These are phyloP conservation scores for Herpetomonas tarakana DNA, from an alignment of 208 protist species.

Conservation along the genomic window DNA sequence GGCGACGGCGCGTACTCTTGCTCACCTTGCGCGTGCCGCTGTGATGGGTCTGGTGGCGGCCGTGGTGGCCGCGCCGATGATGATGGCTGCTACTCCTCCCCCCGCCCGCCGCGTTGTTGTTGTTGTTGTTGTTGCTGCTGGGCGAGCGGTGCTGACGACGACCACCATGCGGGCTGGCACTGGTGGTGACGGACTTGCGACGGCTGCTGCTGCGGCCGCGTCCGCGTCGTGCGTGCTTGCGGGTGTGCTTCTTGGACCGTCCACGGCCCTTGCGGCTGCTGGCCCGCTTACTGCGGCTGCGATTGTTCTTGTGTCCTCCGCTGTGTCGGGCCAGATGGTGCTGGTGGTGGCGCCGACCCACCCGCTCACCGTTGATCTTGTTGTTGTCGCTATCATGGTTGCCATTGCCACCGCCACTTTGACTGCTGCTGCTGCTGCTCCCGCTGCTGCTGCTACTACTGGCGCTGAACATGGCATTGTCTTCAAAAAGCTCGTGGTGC, in stretches of 20 bases:
- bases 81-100: slow-evolving; percentile 7
- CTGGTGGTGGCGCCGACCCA: slow-evolving; percentile 11
- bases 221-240: slow-evolving; percentile 5
- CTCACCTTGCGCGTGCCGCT: slow-evolving; percentile 22
- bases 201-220: background rate
- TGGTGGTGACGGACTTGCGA: background rate
- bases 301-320: slow-evolving; percentile 22
- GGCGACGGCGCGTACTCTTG: slow-evolving; percentile 38
- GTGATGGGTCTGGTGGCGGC: background rate
- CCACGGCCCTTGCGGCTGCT: slow-evolving; percentile 7
- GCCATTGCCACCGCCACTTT: slow-evolving; percentile 1
- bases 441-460: slow-evolving; percentile 8
- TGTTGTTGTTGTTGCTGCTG: background rate
- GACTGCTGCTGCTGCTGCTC: background rate
- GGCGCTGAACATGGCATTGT: slow-evolving; percentile 3
- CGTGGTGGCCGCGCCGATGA: slow-evolving; percentile 21
- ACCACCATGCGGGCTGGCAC: background rate
- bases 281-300: slow-evolving; percentile 14
- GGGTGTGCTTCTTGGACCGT: slow-evolving; percentile 8
- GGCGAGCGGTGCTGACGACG: no score
- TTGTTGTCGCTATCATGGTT: slow-evolving; percentile 24
- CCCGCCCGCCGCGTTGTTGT: background rate
- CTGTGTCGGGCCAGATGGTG: slow-evolving; percentile 22
- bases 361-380: slow-evolving; percentile 12
- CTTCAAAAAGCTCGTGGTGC: background rate